Evolutionary conservation across 192 early-diverging fungal species (phyloP).

Genomic region (Phlyctochytrium planicorne): DNA sequence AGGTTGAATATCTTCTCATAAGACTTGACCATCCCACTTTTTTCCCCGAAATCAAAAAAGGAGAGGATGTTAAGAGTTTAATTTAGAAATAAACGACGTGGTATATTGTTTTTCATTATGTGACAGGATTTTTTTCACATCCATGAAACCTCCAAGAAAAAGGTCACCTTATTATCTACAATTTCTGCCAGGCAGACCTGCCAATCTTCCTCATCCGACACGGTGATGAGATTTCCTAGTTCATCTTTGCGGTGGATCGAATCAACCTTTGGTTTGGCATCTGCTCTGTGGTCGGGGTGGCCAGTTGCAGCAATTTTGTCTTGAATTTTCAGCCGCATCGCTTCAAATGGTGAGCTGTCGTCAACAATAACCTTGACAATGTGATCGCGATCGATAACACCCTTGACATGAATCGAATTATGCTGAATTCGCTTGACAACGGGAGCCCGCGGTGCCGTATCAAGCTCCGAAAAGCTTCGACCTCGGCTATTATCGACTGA

Average conservation of each 20-base stretch:
- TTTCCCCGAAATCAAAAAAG: background rate
- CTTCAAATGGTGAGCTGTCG: background rate
- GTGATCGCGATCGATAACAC: background rate
- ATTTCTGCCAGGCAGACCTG: background rate
- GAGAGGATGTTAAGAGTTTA: too few species aligned
- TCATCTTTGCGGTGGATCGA: background rate
- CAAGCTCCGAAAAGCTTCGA: background rate
- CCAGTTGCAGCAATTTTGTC: background rate
- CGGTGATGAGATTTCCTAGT: background rate
- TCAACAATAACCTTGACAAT: background rate
- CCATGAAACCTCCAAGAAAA: background rate
- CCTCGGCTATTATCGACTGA: background rate
- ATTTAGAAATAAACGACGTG: too few species aligned
- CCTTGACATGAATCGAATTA: background rate
- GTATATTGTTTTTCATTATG: too few species aligned
- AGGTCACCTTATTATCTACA: background rate
- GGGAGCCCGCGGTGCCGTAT: background rate
- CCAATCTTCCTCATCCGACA: slow-evolving; percentile 4
- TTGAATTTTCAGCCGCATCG: background rate
- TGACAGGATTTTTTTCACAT: too few species aligned
- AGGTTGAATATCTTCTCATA: slow-evolving; percentile 87
- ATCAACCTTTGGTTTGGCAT: background rate
- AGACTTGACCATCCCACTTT: slow-evolving; percentile 49
- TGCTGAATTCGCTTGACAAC: background rate
- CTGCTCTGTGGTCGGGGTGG: background rate